Conservation (phyloP, 2,329 filamentous ascomycete species). For the Xylaria sp. region DNA sequence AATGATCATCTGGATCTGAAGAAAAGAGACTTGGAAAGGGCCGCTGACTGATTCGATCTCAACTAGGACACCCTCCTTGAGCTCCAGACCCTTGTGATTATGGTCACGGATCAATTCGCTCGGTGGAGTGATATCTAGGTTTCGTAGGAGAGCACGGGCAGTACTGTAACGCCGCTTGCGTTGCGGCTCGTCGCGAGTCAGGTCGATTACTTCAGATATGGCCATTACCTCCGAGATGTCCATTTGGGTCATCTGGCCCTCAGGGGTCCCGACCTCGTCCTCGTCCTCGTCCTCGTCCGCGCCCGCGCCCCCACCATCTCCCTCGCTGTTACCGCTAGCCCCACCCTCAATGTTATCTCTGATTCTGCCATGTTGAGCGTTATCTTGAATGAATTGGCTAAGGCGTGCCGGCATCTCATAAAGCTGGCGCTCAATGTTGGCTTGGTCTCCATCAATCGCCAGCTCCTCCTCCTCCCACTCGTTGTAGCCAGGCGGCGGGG, state of each 20-base stretch:
- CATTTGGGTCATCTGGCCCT: conserved; percentile 20
- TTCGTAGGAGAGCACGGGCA: conserved; percentile 10
- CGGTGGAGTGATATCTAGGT: conserved; percentile 6
- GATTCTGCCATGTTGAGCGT: conserved; percentile 4
- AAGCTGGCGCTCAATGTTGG: conserved; percentile 22
- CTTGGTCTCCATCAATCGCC: conserved; percentile 11
- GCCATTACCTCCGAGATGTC: too few species aligned
- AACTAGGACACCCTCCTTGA: conserved; percentile 24
- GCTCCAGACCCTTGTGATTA: conserved; percentile 12
- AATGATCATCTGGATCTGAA: conserved; percentile 30
- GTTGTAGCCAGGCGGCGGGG: background rate
- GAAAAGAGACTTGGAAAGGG: conserved; percentile 29
- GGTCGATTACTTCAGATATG: conserved; percentile 33
- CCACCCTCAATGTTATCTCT: conserved; percentile 2
- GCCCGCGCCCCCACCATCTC: background rate
- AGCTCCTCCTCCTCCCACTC: conserved; percentile 21
- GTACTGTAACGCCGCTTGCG: background rate
- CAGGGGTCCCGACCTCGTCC: conserved; percentile 11
- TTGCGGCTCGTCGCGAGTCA: conserved; percentile 19
- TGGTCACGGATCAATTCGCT: conserved; percentile 8
- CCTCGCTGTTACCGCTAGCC: background rate
- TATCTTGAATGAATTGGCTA: background rate
- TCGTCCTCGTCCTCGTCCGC: conserved; percentile 7
- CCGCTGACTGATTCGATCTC: conserved; percentile 19
- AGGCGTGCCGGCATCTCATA: conserved; percentile 9